phyloP scores from a whole-genome alignment of 306 rosid species.

The Rosa chinensis region DNA sequence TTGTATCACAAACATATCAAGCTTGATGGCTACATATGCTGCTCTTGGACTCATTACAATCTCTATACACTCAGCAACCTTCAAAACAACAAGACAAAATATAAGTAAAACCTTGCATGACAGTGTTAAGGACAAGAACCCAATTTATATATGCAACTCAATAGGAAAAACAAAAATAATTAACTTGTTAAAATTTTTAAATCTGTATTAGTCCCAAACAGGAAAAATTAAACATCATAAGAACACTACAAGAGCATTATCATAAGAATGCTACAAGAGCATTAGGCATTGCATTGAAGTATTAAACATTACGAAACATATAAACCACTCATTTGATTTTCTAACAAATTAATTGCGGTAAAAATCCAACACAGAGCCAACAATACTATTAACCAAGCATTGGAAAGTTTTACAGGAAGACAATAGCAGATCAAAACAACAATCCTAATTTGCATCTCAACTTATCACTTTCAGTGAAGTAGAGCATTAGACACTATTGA shows the following conservation, averaged over 20 bases:
- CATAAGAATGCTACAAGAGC: neutral
- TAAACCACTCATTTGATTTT: neutral
- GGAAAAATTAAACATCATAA: neutral
- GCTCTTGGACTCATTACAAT: slow-evolving; percentile 52
- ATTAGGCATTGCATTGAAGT: neutral
- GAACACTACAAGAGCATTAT: neutral
- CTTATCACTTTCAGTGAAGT: neutral
- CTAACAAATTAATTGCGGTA: neutral
- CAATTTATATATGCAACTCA: neutral
- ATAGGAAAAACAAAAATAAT: neutral
- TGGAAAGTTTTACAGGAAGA: neutral
- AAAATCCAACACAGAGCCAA: neutral
- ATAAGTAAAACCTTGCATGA: slow-evolving; percentile 3
- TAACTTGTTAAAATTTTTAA: neutral
- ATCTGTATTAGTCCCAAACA: neutral
- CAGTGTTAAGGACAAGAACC: slow-evolving; percentile 1
- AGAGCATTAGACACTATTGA: neutral
- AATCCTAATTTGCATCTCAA: neutral
- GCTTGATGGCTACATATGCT: slow-evolving; percentile 57
- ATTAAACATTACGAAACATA: neutral
- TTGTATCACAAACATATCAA: slow-evolving; percentile 68
- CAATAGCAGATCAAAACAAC: neutral
- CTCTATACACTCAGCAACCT: slow-evolving; percentile 81
- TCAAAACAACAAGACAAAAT: slow-evolving; percentile 17
- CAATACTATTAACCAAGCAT: neutral